Percentiles rank a stretch among this genome's conserved stretches.
These are phyloP conservation scores for Blastobotrys indianensis DNA, from an alignment of 1,139 yeast species.

Conservation along the genomic window DNA sequence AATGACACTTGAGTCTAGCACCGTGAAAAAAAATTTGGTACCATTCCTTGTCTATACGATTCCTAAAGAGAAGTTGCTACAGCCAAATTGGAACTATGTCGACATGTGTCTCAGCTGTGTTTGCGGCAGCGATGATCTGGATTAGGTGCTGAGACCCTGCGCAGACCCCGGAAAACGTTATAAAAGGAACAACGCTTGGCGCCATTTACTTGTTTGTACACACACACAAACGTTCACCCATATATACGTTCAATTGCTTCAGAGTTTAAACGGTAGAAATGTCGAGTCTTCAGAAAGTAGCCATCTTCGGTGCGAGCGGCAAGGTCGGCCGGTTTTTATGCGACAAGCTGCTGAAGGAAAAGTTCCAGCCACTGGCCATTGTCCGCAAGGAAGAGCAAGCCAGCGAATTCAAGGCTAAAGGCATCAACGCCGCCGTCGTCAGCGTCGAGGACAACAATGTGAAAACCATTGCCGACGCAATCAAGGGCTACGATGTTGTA, in stretches of 20 bases:
- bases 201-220: no score
- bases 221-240: no score
- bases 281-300: slow-evolving; percentile 27
- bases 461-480: slow-evolving; percentile 36
- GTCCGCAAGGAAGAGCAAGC: slow-evolving; percentile 46
- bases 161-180: no score
- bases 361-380: slow-evolving; percentile 44
- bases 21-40: no score
- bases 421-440: slow-evolving; percentile 37
- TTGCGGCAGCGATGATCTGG: background rate
- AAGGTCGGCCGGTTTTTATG: slow-evolving; percentile 46
- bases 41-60: background rate
- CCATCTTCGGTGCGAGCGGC: slow-evolving; percentile 60
- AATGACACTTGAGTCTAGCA: no score
- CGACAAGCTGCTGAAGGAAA: slow-evolving; percentile 27
- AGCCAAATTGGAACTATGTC: background rate
- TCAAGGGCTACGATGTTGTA: slow-evolving; percentile 49
- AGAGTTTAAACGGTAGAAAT: no score
- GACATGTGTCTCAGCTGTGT: no score
- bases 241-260: no score
- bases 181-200: no score
- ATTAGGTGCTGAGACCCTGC: slow-evolving; percentile 11
- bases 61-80: no score
- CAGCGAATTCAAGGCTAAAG: slow-evolving; percentile 33
- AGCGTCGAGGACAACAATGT: slow-evolving; percentile 36